A percentile compares a stretch with the other conserved stretches of the same genome.
These are phyloP conservation scores for Arthrinium puccinioides DNA, from an alignment of 2,329 filamentous ascomycete genomes.

Conservation along the genomic window DNA sequence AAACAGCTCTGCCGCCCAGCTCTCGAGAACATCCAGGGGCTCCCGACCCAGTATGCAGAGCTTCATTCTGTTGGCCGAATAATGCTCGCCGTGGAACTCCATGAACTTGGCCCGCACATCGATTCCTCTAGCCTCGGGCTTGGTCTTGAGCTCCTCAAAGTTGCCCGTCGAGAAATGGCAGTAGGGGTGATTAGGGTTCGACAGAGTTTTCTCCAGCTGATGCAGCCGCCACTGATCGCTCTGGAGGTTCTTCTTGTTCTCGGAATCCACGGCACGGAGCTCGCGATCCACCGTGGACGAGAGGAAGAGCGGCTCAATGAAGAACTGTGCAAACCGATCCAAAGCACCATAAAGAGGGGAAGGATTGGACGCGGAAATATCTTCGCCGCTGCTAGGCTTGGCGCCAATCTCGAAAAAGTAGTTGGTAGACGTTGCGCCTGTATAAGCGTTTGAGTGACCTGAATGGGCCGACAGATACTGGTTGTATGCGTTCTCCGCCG, in stretches of 20 bases:
- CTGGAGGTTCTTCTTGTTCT: slow-evolving; percentile 97
- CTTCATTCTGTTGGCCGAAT: slow-evolving; percentile 93
- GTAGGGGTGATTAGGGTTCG: slow-evolving; percentile 80
- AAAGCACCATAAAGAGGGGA: slow-evolving; percentile 70
- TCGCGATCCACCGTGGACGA: slow-evolving; percentile 81
- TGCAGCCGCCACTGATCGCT: slow-evolving; percentile 82
- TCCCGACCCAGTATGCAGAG: slow-evolving; percentile 80
- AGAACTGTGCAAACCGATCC: slow-evolving; percentile 91
- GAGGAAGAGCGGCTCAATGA: slow-evolving; percentile 80
- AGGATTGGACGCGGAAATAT: slow-evolving; percentile 46
- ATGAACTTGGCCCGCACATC: slow-evolving; percentile 89
- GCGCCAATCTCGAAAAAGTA: slow-evolving; percentile 96
- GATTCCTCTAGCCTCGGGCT: slow-evolving; percentile 70
- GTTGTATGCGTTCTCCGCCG: slow-evolving; percentile 90
- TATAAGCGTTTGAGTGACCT: slow-evolving; percentile 92
- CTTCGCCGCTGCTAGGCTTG: slow-evolving; percentile 56
- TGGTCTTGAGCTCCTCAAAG: slow-evolving; percentile 75
- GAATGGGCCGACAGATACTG: slow-evolving; percentile 87
- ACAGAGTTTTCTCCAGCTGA: slow-evolving; percentile 82
- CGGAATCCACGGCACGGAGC: slow-evolving; percentile 82
- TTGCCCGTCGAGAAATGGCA: slow-evolving; percentile 91
- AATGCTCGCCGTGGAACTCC: slow-evolving; percentile 81
- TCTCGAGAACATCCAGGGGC: slow-evolving; percentile 70
- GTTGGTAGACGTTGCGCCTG: slow-evolving; percentile 87
- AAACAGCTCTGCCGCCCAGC: slow-evolving; percentile 80